Conservation (phyloP, 495 filamentous ascomycete species). For the Annulohypoxylon nitens region DNA sequence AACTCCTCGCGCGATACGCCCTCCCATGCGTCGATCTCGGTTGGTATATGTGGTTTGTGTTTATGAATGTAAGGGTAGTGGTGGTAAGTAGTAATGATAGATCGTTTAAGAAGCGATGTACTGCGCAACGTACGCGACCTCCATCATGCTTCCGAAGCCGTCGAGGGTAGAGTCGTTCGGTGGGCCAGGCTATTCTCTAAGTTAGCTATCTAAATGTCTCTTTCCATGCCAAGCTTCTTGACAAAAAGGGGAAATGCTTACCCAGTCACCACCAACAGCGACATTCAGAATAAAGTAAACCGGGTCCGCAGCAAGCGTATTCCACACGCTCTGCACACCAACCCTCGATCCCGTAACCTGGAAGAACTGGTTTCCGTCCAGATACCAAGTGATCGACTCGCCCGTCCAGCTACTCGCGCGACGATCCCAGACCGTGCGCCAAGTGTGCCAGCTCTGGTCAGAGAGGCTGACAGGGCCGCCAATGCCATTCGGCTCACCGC, state of each 20-base stretch:
- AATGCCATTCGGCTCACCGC: slow-evolving; percentile 62
- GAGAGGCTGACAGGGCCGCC: slow-evolving; percentile 50
- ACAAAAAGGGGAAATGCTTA: slow-evolving; percentile 43
- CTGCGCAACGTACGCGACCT: slow-evolving; percentile 61
- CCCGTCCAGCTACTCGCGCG: slow-evolving; percentile 53
- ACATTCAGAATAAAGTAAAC: slow-evolving; percentile 65
- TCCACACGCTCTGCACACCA: slow-evolving; percentile 55
- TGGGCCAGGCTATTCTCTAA: slow-evolving; percentile 57
- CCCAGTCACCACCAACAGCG: slow-evolving; percentile 65
- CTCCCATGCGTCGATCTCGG: slow-evolving; percentile 6
- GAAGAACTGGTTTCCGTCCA: slow-evolving; percentile 59
- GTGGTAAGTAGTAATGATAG: neutral
- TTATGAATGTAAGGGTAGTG: neutral
- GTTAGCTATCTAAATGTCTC: slow-evolving; percentile 22
- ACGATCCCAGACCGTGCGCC: slow-evolving; percentile 62
- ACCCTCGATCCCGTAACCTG: slow-evolving; percentile 56
- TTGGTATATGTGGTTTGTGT: neutral
- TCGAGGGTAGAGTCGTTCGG: slow-evolving; percentile 56
- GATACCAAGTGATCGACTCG: slow-evolving; percentile 63
- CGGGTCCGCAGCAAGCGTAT: slow-evolving; percentile 51
- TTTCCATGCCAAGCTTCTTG: neutral
- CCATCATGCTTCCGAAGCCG: slow-evolving; percentile 61
- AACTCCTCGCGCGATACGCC: slow-evolving; percentile 18
- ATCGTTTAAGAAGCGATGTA: slow-evolving; percentile 44
- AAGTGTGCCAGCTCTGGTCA: slow-evolving; percentile 62